Evolutionary conservation across 768 basidiomycete genomes (phyloP).

Genomic region (Cubamyces sp.): DNA sequence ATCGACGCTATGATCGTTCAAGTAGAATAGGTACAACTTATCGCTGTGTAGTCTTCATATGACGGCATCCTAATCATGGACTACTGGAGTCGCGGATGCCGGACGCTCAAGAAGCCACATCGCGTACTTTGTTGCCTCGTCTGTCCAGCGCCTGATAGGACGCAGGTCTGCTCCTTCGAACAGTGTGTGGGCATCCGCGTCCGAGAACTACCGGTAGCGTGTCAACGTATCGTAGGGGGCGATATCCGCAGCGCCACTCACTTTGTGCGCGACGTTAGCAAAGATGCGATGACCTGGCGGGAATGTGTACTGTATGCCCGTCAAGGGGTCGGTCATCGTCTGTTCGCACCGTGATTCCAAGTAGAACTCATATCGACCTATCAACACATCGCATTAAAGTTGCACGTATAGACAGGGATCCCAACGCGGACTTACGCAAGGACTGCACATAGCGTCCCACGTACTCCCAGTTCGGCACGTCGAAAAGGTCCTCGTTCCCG

Average conservation of each 20-base stretch:
- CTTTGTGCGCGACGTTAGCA: not conserved
- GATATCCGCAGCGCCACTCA: not conserved
- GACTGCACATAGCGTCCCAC: slow-evolving; percentile 59
- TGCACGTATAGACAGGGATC: not conserved
- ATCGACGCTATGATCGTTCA: too few species aligned
- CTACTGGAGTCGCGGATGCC: not conserved
- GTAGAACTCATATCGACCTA: not conserved
- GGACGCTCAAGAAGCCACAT: slow-evolving; percentile 2
- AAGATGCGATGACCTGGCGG: not conserved
- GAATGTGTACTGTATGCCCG: not conserved
- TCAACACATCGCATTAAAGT: not conserved
- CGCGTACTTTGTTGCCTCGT: not conserved
- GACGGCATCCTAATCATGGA: too few species aligned
- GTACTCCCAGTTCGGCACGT: slow-evolving; percentile 76
- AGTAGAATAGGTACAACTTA: too few species aligned
- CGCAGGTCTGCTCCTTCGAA: not conserved
- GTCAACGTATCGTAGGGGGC: not conserved
- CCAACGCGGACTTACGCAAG: slow-evolving; percentile 41
- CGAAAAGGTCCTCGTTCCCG: slow-evolving; percentile 67
- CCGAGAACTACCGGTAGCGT: not conserved
- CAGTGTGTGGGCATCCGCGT: not conserved
- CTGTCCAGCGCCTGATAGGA: not conserved
- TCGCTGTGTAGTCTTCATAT: too few species aligned
- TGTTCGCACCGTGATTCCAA: not conserved
- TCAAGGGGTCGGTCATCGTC: not conserved